Evolutionary conservation across 805 yeast genomes (phyloP).

Genomic region (Sugiyamaella chiloensis): DNA sequence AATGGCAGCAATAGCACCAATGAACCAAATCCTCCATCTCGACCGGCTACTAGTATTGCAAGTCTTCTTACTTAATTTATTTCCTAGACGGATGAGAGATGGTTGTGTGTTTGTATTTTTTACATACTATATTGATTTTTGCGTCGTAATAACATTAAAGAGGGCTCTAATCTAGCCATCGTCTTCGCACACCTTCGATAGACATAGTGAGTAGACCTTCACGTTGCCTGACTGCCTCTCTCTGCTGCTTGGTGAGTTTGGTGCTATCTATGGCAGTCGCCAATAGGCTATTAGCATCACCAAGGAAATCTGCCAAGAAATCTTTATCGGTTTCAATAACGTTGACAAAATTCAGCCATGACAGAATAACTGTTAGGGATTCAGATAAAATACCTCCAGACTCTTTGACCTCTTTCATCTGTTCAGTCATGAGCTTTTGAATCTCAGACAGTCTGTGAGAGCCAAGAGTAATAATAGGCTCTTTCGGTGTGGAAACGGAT

Average conservation of each 20-base stretch:
- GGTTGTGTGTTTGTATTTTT: not conserved
- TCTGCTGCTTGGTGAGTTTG: not conserved
- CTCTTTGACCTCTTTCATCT: constrained; percentile 26
- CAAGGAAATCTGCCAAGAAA: constrained; percentile 31
- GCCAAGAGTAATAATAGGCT: constrained; percentile 40
- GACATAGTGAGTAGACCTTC: constrained; percentile 14
- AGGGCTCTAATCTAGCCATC: constrained; percentile 17
- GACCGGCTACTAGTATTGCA: constrained; percentile 4
- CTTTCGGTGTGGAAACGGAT: constrained; percentile 23
- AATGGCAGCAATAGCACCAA: too few species aligned
- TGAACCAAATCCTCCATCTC: constrained; percentile 1
- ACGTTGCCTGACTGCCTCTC: constrained; percentile 10
- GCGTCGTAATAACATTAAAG: too few species aligned
- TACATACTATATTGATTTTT: not conserved
- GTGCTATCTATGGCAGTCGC: constrained; percentile 27
- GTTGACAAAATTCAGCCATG: constrained; percentile 54
- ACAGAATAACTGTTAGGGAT: constrained; percentile 44
- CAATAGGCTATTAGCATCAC: constrained; percentile 28
- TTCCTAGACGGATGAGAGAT: too few species aligned
- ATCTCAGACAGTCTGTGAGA: constrained; percentile 43
- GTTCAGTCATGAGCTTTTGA: constrained; percentile 37
- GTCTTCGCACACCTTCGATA: constrained; percentile 16
- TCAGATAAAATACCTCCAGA: constrained; percentile 15
- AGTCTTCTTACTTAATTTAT: not conserved
- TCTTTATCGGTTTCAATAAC: constrained; percentile 36